phyloP scores from a whole-genome alignment of 2,329 filamentous ascomycete species.

The Paracorniculantispora psalliotae region DNA sequence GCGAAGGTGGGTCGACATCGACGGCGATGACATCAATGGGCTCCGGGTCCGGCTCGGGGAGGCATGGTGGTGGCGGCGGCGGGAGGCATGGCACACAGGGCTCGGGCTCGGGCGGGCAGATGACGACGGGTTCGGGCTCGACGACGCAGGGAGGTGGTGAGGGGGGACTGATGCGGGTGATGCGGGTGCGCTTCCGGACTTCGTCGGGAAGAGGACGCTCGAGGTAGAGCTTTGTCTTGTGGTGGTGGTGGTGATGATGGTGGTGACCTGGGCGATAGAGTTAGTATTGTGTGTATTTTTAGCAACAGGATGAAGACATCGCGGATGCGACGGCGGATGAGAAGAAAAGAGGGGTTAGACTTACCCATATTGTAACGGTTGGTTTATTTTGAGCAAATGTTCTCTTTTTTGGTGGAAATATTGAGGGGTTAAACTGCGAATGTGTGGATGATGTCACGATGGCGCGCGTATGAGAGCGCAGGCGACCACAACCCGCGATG shows the following conservation, averaged over 20 bases:
- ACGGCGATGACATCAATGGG: conserved; percentile 36
- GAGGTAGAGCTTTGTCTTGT: conserved; percentile 41
- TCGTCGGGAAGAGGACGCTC: conserved; percentile 36
- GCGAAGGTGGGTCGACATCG: conserved; percentile 27
- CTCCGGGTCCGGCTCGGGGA: conserved; percentile 24
- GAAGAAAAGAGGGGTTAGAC: background rate
- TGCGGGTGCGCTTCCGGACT: conserved; percentile 29
- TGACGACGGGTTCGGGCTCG: conserved; percentile 16
- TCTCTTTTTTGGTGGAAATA: no score
- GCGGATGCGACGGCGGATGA: no score
- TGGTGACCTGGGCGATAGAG: background rate
- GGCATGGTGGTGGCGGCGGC: conserved; percentile 18
- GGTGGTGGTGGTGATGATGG: conserved; percentile 15
- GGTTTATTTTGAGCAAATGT: background rate
- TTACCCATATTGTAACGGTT: conserved; percentile 21
- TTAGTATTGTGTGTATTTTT: background rate
- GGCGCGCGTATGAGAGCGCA: background rate
- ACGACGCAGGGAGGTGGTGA: conserved; percentile 21
- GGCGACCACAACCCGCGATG: background rate
- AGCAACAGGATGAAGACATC: no score
- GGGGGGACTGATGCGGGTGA: conserved; percentile 36
- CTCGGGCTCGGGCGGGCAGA: conserved; percentile 20
- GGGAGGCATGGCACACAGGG: conserved; percentile 16
- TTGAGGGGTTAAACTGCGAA: background rate
- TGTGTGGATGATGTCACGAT: background rate